phyloP scores from a whole-genome alignment of 305 asterid genomes.

The Rubia tinctorum region DNA sequence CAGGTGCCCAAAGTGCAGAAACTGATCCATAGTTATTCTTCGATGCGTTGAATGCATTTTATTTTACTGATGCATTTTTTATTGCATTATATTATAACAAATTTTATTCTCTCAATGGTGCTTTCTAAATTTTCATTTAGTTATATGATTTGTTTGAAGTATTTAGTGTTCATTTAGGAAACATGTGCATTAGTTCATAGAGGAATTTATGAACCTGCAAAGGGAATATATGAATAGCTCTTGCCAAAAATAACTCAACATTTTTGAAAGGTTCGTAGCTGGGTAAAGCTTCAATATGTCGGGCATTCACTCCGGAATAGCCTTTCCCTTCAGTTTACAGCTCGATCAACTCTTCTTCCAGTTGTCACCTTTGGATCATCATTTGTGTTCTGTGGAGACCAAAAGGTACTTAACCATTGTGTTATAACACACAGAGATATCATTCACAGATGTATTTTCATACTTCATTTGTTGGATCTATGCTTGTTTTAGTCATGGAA shows the following conservation, averaged over 20 bases:
- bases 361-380: conserved; percentile 94
- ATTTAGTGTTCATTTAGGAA: conserved; percentile 36
- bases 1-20: conserved; percentile 80
- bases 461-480: no score
- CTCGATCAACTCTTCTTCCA: conserved; percentile 60
- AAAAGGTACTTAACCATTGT: conserved; percentile 55
- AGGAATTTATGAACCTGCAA: conserved; percentile 92
- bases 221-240: conserved; percentile 80
- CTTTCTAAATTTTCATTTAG: no score
- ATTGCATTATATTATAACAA: no score
- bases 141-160: background rate
- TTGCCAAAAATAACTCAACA: conserved; percentile 71
- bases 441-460: background rate
- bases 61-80: no score
- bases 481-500: no score
- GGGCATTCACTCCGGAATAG: conserved; percentile 95
- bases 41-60: conserved; percentile 42
- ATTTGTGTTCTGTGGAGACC: conserved; percentile 75
- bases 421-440: conserved; percentile 90
- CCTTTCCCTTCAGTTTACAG: conserved; percentile 61
- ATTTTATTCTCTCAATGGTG: no score
- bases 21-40: conserved; percentile 69
- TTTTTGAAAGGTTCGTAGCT: conserved; percentile 40
- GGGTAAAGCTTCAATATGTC: conserved; percentile 76
- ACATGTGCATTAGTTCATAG: conserved; percentile 74